These are phyloP conservation scores for Metroxylon sagu DNA, from an alignment of 176 grass and related monocot species.

Conservation along the genomic window DNA sequence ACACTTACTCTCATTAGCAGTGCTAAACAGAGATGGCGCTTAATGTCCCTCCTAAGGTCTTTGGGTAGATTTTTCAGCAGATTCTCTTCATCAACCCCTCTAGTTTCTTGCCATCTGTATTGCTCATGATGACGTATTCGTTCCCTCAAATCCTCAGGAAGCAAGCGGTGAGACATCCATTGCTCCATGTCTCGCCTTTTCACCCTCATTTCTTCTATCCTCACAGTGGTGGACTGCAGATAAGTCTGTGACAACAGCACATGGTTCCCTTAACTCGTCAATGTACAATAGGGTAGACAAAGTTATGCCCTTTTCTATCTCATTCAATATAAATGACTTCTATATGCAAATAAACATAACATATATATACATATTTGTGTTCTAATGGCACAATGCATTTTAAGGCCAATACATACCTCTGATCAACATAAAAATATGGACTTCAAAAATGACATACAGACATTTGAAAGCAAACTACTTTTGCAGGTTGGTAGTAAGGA, in stretches of 20 bases:
- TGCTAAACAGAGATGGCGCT: slow-evolving; percentile 68
- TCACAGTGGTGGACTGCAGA: slow-evolving; percentile 68
- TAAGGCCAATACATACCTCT: too few species aligned
- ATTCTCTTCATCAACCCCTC: slow-evolving; percentile 72
- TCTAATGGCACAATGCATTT: too few species aligned
- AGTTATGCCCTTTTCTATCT: too few species aligned
- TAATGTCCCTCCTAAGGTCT: slow-evolving; percentile 82
- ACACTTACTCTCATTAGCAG: slow-evolving; percentile 74
- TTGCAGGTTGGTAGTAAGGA: too few species aligned
- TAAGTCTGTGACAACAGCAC: slow-evolving; percentile 50
- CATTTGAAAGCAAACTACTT: too few species aligned
- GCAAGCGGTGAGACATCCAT: slow-evolving; percentile 77
- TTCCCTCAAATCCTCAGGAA: slow-evolving; percentile 73
- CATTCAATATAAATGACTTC: too few species aligned
- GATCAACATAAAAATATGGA: too few species aligned
- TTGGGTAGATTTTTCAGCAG: slow-evolving; percentile 80
- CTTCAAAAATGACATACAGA: too few species aligned
- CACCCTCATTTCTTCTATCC: slow-evolving; percentile 87
- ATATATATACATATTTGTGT: too few species aligned
- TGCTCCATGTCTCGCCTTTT: slow-evolving; percentile 75
- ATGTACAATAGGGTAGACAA: too few species aligned
- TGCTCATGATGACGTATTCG: slow-evolving; percentile 71
- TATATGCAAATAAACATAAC: too few species aligned
- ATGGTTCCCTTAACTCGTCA: background rate
- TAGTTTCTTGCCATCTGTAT: slow-evolving; percentile 95